phyloP scores from a whole-genome alignment of 371 early-diverging fungal genomes.

The Umbelopsis sp. region DNA sequence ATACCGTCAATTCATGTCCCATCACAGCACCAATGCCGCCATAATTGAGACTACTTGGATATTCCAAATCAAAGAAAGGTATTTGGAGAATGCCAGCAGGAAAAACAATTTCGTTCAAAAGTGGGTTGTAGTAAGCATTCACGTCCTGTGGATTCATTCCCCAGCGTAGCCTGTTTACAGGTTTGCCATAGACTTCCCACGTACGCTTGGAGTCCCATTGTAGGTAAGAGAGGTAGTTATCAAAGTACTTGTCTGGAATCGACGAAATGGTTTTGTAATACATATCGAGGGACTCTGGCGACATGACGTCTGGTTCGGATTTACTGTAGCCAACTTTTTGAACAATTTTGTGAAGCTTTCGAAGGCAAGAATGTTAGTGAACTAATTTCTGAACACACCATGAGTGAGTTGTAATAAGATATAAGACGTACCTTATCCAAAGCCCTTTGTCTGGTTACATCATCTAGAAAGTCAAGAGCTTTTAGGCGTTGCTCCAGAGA shows the following conservation, averaged over 20 bases:
- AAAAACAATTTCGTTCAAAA: slow-evolving; percentile 61
- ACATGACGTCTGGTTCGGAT: slow-evolving; percentile 46
- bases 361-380: neutral
- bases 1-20: slow-evolving; percentile 68
- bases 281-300: slow-evolving; percentile 41
- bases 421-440: slow-evolving; percentile 56
- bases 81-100: slow-evolving; percentile 63
- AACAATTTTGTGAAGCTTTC: slow-evolving; percentile 33
- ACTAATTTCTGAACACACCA: neutral
- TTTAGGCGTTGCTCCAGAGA: slow-evolving; percentile 44
- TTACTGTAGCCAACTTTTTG: slow-evolving; percentile 59
- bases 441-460: slow-evolving; percentile 47
- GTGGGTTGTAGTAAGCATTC: slow-evolving; percentile 64
- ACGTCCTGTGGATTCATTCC: slow-evolving; percentile 57
- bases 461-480: slow-evolving; percentile 57
- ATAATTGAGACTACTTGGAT: slow-evolving; percentile 60
- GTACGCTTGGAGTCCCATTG: slow-evolving; percentile 28
- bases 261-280: slow-evolving; percentile 48
- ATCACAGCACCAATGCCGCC: slow-evolving; percentile 65
- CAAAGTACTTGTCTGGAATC: slow-evolving; percentile 38
- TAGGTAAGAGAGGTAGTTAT: slow-evolving; percentile 39
- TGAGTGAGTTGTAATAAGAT: neutral
- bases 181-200: slow-evolving; percentile 39
- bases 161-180: slow-evolving; percentile 54
- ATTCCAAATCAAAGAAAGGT: slow-evolving; percentile 46